Evolutionary conservation across 257 asterid species (phyloP).

Genomic region (Asclepias syriaca): DNA sequence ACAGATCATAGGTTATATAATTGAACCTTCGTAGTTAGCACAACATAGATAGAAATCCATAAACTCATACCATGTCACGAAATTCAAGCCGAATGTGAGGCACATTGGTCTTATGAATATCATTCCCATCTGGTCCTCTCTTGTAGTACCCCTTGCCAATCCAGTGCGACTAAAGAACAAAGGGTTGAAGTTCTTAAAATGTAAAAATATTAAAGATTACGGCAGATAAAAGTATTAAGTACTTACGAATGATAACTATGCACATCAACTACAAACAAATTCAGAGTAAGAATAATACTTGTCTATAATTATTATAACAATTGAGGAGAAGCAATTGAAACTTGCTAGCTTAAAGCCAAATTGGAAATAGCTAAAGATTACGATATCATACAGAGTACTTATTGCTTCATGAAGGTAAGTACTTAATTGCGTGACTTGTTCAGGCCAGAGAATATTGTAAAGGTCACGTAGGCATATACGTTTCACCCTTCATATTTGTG

Average conservation of each 20-base stretch:
- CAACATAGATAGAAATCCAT: neutral
- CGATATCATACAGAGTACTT: neutral
- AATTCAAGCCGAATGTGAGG: slow-evolving; percentile 93
- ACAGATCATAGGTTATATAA: neutral
- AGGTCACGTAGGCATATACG: neutral
- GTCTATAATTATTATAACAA: neutral
- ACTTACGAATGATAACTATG: neutral
- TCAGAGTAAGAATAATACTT: neutral
- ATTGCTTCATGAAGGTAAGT: neutral
- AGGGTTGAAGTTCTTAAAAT: neutral
- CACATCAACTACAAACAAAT: neutral
- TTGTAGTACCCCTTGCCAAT: slow-evolving; percentile 76
- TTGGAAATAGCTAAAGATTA: neutral
- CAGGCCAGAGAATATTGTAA: neutral
- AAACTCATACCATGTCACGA: slow-evolving; percentile 68
- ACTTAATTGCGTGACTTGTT: neutral
- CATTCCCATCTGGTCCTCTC: slow-evolving; percentile 91
- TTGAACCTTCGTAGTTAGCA: neutral
- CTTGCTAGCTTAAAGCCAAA: neutral
- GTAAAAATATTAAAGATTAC: neutral
- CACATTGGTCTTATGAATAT: slow-evolving; percentile 90
- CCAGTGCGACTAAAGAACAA: slow-evolving; percentile 74
- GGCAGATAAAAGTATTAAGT: neutral
- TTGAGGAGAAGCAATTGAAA: neutral
- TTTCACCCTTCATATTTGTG: neutral